Conservation (phyloP, 768 basidiomycete species). For the Lentinula guzmanii region DNA sequence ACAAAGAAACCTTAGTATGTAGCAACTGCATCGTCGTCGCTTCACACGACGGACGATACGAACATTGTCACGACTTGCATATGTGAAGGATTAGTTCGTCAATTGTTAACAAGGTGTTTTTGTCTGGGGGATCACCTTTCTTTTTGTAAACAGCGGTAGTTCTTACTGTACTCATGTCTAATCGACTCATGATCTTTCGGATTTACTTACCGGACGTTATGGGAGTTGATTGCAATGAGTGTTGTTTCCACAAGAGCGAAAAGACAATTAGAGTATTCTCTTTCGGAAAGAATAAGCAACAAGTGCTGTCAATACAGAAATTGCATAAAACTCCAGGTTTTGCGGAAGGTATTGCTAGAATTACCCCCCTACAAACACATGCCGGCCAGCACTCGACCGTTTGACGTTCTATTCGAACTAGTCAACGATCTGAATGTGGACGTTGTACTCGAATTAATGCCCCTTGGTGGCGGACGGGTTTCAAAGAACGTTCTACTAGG, state of each 20-base stretch:
- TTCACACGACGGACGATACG: background rate
- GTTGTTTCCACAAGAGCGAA: background rate
- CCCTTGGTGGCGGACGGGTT: background rate
- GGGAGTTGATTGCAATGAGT: background rate
- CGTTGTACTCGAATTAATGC: background rate
- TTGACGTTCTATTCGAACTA: conserved; percentile 48
- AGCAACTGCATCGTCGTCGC: conserved; percentile 2
- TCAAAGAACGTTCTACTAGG: conserved; percentile 33
- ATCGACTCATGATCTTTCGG: background rate
- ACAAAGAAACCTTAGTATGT: conserved; percentile 32
- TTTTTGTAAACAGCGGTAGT: no score
- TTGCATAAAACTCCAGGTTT: background rate
- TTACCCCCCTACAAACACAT: conserved; percentile 13
- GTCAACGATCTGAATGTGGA: conserved; percentile 34
- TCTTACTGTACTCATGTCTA: background rate
- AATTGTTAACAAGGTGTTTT: background rate
- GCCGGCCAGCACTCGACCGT: conserved; percentile 46
- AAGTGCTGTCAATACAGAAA: background rate
- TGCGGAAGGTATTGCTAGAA: background rate
- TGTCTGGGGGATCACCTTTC: background rate
- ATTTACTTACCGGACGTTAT: background rate
- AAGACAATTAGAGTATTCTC: conserved; percentile 14
- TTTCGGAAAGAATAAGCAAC: conserved; percentile 13
- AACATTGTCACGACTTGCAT: background rate
- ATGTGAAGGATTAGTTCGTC: background rate